Base-by-base conservation (phyloP, 768 basidiomycete species). In the Pholiota microspora region DNA sequence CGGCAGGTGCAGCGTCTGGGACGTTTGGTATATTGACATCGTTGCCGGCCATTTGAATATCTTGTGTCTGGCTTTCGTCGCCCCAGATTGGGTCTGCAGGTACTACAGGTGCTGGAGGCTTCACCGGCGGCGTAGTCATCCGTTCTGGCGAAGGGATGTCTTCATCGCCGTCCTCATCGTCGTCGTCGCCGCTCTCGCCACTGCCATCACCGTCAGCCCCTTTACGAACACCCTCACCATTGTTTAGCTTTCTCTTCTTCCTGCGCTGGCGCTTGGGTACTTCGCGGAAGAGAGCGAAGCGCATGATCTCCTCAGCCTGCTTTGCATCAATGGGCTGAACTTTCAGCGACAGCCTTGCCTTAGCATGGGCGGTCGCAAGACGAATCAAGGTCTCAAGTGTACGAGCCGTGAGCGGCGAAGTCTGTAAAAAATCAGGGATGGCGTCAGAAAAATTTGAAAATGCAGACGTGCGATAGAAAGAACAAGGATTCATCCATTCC, bases 341-440 rank as follows among this genome's bases (percentile, higher is more conserved):
- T 60, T 89, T 89, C 40, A 82, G 55, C 7, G 94, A 95, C 7
- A 99, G 79, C 16, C 96, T 86, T 13, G 94, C 85, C 71, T 99
- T 99, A 42, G 97, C 97, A 71, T 99, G 97, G 0, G 97, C 97
- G 15, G 96, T 99, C 4, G 97, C 85, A 7, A 99, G 82, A 77
- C 97, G 97, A 70, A 99, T 99, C 45, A 99, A 81, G 0, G 97
- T 99, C 72, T 99, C 97, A 55, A 99, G 85, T 2, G 97, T 97
- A 81, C 97, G 95, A 16, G 97, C 96, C 2, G 97, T 99, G 62
- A 99, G 75, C 8, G 97, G 97, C 4, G 96, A 91, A 3, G 97
- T 99, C 96, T 98, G 67, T 28, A 36, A 21, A 28, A 38, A 53
- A 45, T 31, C 15, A 24, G 28, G 27, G 12, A 31, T 38, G 38